Conservation (phyloP, 176 grass and related monocot genomes). For the bread wheat (Triticum aestivum) region IWGSC_CS_RefSeq_v2.1 NC_057811.1:38836259-38836758, state of each 20-base stretch:
- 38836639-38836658: too few relatives aligned
- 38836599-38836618: not conserved
- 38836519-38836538: not conserved
- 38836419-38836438: not conserved
- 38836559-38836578: not conserved
- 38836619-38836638: not conserved
- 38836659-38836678: too few relatives aligned
- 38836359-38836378: too few relatives aligned
- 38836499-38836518: not conserved
- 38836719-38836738: too few relatives aligned
- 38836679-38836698: too few relatives aligned
- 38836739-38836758: too few relatives aligned
- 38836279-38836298: too few relatives aligned
- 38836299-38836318: too few relatives aligned
- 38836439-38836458: not conserved
- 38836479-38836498: not conserved
- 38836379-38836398: not conserved
- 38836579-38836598: not conserved
- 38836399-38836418: not conserved
- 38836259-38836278: too few relatives aligned
- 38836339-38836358: too few relatives aligned
- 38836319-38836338: too few relatives aligned
- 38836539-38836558: not conserved
- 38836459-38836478: not conserved
- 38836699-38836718: too few relatives aligned